Percentiles rank a stretch among this genome's conserved stretches.
phyloP scores from a whole-genome alignment of 2,329 filamentous ascomycete genomes.

The Dissoconium aciculare region DNA sequence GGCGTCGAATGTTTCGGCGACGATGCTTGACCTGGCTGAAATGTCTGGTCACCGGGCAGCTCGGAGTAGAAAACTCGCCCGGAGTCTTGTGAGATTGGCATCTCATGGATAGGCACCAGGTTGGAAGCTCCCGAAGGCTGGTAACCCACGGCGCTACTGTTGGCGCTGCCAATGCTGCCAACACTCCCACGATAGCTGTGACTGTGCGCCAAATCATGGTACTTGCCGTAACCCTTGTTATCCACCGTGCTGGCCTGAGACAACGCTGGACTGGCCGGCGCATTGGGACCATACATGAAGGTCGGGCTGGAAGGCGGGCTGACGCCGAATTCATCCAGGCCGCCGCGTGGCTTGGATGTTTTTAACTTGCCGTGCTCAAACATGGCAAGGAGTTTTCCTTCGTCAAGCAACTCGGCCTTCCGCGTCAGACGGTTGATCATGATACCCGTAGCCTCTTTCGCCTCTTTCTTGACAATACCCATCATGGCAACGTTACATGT shows the following conservation, averaged over 20 bases:
- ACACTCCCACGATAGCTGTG: too few relatives aligned
- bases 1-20: too few relatives aligned
- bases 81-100: too few relatives aligned
- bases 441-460: conserved; percentile 50
- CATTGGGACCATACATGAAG: conserved; percentile 5
- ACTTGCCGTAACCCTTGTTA: conserved; percentile 18
- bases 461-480: conserved; percentile 50
- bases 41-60: conserved; percentile 16
- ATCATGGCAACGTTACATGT: conserved; percentile 49
- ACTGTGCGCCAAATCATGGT: conserved; percentile 18
- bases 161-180: too few relatives aligned
- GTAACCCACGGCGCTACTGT: too few relatives aligned
- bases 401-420: conserved; percentile 50
- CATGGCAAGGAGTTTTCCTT: conserved; percentile 52
- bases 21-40: too few relatives aligned
- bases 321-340: conserved; percentile 2
- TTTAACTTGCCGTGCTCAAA: conserved; percentile 49
- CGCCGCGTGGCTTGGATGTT: conserved; percentile 36
- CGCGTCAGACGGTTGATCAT: conserved; percentile 56
- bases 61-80: conserved; percentile 19
- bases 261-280: conserved; percentile 6
- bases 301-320: conserved; percentile 12
- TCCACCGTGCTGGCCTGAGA: conserved; percentile 8
- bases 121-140: too few relatives aligned
- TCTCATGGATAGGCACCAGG: too few relatives aligned